Base-by-base conservation (phyloP, 2,329 filamentous ascomycete species). In the Alternaria brassicae region DNA sequence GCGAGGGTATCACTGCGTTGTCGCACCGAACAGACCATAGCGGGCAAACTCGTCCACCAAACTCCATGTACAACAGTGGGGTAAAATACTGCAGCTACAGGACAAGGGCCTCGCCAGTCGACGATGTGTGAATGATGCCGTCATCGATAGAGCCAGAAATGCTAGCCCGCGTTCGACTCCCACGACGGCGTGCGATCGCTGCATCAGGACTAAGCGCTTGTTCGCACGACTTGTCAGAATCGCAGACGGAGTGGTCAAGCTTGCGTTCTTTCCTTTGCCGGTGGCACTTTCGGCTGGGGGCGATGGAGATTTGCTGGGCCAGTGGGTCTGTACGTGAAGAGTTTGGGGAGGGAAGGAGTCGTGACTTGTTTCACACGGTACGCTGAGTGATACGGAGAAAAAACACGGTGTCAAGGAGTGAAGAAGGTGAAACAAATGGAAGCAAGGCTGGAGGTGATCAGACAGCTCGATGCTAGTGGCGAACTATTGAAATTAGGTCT, bases 271-370 rank as follows among this genome's bases (percentile, higher is more conserved):
- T 7, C 6, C 32, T 36, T 36, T 36, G 32, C 32, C 32, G 1
- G 6, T 36, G 15, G 7, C 32, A n/a, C 15, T 9, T 3, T n/a
- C 6, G 6, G 32, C 0, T 1, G 8, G 7, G 15, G 1, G n/a
- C 1, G 32, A 34, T 8, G 15, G 0, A 6, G 1, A 36, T 13
- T 15, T 6, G 6, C 15, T 36, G 3, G n/a, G 13, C 1, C 0
- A 36, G 15, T 36, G 15, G 32, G 6, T 36, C 15, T 8, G 32
- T n/a, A n/a, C 32, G 3, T 34, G 12, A 34, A 3, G 3, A 4
- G 2, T 3, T 34, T n/a, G n/a, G n/a, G n/a, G n/a, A n/a, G n/a
- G n/a, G n/a, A n/a, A n/a, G n/a, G n/a, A n/a, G n/a, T n/a, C n/a
- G n/a, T n/a, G n/a, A n/a, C n/a, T n/a, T n/a, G n/a, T n/a, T n/a